These are phyloP conservation scores for Xylariaceae sp. DNA, from an alignment of 2,329 filamentous ascomycete species.

Conservation along the genomic window DNA sequence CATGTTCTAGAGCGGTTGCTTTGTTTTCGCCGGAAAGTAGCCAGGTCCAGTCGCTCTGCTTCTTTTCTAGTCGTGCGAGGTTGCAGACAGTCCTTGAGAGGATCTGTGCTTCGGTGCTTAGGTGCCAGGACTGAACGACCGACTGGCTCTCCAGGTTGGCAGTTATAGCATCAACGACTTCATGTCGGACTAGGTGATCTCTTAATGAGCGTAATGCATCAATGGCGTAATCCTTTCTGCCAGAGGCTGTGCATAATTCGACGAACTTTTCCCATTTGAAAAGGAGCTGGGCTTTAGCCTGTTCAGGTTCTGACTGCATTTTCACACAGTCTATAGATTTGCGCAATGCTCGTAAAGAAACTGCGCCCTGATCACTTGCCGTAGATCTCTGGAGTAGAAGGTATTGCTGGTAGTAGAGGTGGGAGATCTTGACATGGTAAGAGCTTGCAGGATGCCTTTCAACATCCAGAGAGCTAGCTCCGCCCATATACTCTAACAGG, in stretches of 20 bases:
- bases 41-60: constrained; percentile 54
- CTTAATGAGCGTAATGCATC: constrained; percentile 59
- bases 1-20: constrained; percentile 57
- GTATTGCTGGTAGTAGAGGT: constrained; percentile 66
- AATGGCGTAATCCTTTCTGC: constrained; percentile 54
- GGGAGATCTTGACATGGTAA: constrained; percentile 64
- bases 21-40: constrained; percentile 49
- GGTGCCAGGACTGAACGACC: constrained; percentile 50
- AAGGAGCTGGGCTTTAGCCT: constrained; percentile 55
- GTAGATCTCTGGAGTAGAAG: constrained; percentile 45
- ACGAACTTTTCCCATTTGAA: constrained; percentile 65
- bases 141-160: constrained; percentile 46
- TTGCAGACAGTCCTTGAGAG: constrained; percentile 58
- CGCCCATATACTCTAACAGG: constrained; percentile 51
- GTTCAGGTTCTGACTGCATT: constrained; percentile 49
- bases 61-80: constrained; percentile 56
- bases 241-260: constrained; percentile 52
- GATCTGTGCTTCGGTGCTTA: constrained; percentile 44
- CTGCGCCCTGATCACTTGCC: constrained; percentile 37
- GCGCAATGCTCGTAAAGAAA: constrained; percentile 54
- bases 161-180: constrained; percentile 52
- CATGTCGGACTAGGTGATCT: constrained; percentile 56
- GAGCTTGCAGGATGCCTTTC: constrained; percentile 33
- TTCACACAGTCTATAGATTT: constrained; percentile 62
- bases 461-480: constrained; percentile 26